Evolutionary conservation across 1,284 basidiomycete genomes (phyloP).

Genomic region (Coniferiporia weirii): DNA sequence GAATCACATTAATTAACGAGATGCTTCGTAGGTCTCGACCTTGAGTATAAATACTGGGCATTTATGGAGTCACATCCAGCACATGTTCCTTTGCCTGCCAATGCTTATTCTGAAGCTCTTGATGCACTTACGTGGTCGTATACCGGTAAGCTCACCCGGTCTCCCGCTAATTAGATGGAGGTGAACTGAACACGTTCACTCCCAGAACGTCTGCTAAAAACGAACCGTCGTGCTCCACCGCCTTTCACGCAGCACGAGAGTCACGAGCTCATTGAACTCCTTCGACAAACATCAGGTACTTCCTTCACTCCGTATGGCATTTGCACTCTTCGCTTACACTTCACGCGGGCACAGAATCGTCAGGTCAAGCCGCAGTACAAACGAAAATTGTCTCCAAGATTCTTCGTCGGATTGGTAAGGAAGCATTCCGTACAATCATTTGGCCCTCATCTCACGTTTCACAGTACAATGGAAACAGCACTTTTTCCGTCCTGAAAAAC

Average conservation of each 20-base stretch:
- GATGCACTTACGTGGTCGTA: slow-evolving; percentile 72
- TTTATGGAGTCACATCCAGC: slow-evolving; percentile 72
- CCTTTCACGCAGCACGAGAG: slow-evolving; percentile 72
- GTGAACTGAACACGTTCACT: slow-evolving; percentile 1
- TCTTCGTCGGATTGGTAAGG: slow-evolving; percentile 59
- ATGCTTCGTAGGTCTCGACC: slow-evolving; percentile 46
- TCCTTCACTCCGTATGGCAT: neutral
- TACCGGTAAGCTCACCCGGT: slow-evolving; percentile 41
- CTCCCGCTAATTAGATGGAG: neutral
- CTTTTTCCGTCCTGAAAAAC: slow-evolving; percentile 57
- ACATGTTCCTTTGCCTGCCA: slow-evolving; percentile 47
- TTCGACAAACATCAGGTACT: slow-evolving; percentile 42
- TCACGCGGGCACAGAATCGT: slow-evolving; percentile 32
- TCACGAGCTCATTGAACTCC: slow-evolving; percentile 58
- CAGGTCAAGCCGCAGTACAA: slow-evolving; percentile 45
- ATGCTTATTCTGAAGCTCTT: slow-evolving; percentile 56
- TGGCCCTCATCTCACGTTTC: neutral
- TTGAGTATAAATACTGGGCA: slow-evolving; percentile 71
- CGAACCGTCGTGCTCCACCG: slow-evolving; percentile 45
- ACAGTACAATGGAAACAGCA: slow-evolving; percentile 68
- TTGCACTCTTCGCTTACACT: neutral
- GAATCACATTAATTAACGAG: neutral
- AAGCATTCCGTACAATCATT: neutral
- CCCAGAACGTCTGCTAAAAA: slow-evolving; percentile 59
- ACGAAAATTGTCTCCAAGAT: slow-evolving; percentile 65